Conservation (phyloP, 768 basidiomycete genomes). For the Albatrellus ellisii region DNA sequence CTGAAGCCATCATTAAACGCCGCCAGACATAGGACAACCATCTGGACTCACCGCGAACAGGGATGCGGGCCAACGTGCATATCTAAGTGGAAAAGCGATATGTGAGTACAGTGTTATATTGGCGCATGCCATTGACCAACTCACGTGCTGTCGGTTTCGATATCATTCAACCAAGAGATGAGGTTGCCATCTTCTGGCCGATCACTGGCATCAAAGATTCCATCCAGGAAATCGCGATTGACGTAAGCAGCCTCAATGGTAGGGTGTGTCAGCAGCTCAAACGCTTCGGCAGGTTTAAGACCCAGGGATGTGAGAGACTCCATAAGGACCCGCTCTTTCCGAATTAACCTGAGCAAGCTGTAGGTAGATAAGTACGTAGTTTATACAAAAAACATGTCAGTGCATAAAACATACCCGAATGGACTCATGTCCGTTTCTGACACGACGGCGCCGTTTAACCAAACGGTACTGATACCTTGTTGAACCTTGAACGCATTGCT, state of each 20-base stretch:
- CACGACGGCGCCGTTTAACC: constrained; percentile 70
- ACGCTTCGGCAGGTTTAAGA: constrained; percentile 46
- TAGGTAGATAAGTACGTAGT: neutral
- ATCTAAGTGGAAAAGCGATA: constrained; percentile 23
- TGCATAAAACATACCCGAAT: constrained; percentile 34
- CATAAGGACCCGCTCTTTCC: constrained; percentile 57
- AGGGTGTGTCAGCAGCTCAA: constrained; percentile 61
- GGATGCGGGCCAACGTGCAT: constrained; percentile 37
- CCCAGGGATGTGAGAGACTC: constrained; percentile 46
- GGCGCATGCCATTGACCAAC: constrained; percentile 14
- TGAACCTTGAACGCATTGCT: constrained; percentile 41
- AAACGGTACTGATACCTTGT: constrained; percentile 44
- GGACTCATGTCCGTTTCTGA: constrained; percentile 53
- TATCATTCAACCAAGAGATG: constrained; percentile 83
- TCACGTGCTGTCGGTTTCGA: constrained; percentile 70
- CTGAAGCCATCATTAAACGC: constrained; percentile 22
- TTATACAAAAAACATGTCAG: neutral
- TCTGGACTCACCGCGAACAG: constrained; percentile 28
- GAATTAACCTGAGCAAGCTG: constrained; percentile 56
- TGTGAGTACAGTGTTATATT: constrained; percentile 1
- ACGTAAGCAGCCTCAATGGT: constrained; percentile 38
- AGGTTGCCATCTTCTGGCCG: constrained; percentile 61
- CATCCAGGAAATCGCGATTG: constrained; percentile 41
- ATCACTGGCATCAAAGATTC: constrained; percentile 88
- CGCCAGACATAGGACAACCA: neutral